A percentile compares a stretch with the other conserved stretches of the same genome.
Evolutionary conservation across 768 basidiomycete genomes (phyloP).

Genomic region (Leccinum uliginosum): DNA sequence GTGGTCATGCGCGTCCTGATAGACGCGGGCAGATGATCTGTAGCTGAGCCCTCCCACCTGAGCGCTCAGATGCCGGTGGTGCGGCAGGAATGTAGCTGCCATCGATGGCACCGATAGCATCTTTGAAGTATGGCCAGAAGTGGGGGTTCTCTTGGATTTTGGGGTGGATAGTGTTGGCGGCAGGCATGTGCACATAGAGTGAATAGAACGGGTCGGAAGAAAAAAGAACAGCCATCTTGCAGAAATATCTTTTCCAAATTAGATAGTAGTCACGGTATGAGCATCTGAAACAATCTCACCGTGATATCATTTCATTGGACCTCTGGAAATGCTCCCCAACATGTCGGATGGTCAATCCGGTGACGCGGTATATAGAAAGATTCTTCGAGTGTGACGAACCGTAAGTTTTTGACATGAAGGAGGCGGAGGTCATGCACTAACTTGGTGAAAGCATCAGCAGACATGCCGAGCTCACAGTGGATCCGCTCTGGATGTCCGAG

Average conservation of each 20-base stretch:
- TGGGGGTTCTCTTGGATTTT: not conserved
- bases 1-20: not conserved
- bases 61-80: not conserved
- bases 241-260: not conserved
- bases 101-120: not conserved
- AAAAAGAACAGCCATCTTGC: not conserved
- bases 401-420: not conserved
- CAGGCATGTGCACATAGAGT: not conserved
- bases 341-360: not conserved
- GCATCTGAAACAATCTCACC: not conserved
- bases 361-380: not conserved
- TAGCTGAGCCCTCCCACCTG: not conserved
- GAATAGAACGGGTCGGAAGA: not conserved
- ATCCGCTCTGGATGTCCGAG: too few relatives aligned
- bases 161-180: not conserved
- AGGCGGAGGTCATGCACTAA: not conserved
- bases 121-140: not conserved
- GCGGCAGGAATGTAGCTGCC: not conserved
- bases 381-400: not conserved
- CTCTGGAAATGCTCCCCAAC: not conserved
- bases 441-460: not conserved
- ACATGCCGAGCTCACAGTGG: not conserved
- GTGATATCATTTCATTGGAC: not conserved
- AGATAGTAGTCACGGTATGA: not conserved
- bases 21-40: not conserved